Base-by-base conservation (phyloP, 106 monocot genomes). In the Cymbidium sinense region DNA sequence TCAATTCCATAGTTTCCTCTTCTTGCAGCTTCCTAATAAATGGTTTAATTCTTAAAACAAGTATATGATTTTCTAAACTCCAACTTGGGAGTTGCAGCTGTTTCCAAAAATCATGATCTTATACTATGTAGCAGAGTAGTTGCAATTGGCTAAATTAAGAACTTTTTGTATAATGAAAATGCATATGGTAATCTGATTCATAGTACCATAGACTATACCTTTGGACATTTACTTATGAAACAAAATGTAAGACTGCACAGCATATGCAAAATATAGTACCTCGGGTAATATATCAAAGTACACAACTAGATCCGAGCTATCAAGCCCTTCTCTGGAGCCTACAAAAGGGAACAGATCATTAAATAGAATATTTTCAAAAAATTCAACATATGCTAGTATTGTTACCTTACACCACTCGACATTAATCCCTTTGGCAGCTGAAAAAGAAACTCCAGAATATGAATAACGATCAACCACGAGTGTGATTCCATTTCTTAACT, bases 391-490 rank as follows among this genome's bases (percentile, higher is more conserved):
- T 20, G 19, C 25, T 30, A 9, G 37, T 30, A 77, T 30, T 35
- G 72, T 85, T 29, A 95, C 99, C 92, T 95, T 99, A 81, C 94
- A 99, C 98, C 98, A 99, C 50, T 93, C 84, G 31, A 92, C 83
- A 83, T 87, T 82, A 51, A 99, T 87, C 61, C 99, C 99, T 85
- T 99, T 99, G 62, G 99, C 90, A 21, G 95, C 87, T 76, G 95
- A 99, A 78, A 99, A 99, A 12, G 99, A 90, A 41, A 99, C 95
- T 64, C 99, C 98, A 47, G 98, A 99, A 78, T 89, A 94, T 75
- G 94, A 92, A 79, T 99, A 99, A 7, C 99, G 95, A 36, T 99
- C 99, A 76, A 95, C 86, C 21, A 99, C 54, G 43, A 99, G 88
- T 6, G 92, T 80, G 13, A 79, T 99, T 82, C 99, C 99, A 86